Evolutionary conservation across 805 yeast genomes (phyloP), one percentile per base, ranked within the genome.

Genomic region (Teunomyces gatunensis): DNA sequence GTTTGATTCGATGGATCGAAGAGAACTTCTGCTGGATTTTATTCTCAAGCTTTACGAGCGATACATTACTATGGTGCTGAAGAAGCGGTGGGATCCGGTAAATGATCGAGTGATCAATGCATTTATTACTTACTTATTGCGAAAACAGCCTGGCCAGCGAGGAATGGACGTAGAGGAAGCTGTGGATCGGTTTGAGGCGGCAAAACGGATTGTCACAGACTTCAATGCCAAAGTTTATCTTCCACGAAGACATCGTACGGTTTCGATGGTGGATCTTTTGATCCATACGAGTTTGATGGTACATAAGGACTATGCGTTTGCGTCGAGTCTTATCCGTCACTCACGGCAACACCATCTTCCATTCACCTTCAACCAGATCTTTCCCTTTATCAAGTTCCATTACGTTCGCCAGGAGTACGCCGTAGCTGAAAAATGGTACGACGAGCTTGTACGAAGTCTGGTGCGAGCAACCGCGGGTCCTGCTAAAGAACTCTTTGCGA

Each of bases 311-410:
- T 54, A 60, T 40, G 44, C 50, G 7, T 69, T 67, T 56, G 76
- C 76, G 2, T 50, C 64, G n/a, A 35, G 53, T 33, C 54, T 68
- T 27, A 53, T 69, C 30, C 58, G 60, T 47, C 46, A 52, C 12
- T 63, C 68, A 6, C 53, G 69, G 10, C 48, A 55, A 3, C 44
- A 47, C 15, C 58, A 58, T 3, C 42, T 68, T 10, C 73, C 75
- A n/a, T 58, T 68, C 20, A 60, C 75, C 0, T 69, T 72, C 54
- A 64, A 67, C 47, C 77, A 71, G 45, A 51, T 71, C 1, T 68
- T 59, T 44, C 76, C 78, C 0, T 67, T 73, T 34, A 65, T 73
- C 13, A 54, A 55, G 50, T 65, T 63, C 51, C 75, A 73, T 51
- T 68, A 69, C 49, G 47, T 50, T 17, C 55, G 63, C 17, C 54